Base-by-base conservation (phyloP, 148 eudicot genomes). In the Selenicereus undatus region DNA sequence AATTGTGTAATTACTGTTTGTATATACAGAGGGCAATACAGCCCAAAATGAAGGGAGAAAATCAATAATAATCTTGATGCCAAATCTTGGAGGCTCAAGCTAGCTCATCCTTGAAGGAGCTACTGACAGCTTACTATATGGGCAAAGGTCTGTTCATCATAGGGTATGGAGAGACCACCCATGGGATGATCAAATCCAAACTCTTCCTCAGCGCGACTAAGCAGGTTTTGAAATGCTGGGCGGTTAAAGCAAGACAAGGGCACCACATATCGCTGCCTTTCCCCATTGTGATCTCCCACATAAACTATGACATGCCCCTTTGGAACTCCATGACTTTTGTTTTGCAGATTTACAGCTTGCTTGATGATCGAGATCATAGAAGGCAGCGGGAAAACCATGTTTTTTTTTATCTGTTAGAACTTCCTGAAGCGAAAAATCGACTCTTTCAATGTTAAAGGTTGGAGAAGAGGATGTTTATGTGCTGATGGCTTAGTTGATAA, bases 81-180 rank as follows among this genome's bases (percentile, higher is more conserved):
- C 32, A 32, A 32, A 32, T 32, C 32, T 32, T 32, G 2, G 32
- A 32, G 32, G 42, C 17, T 16, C 24, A 30, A 56, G 62, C 4
- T 56, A 20, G 62, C 77, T 52, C 86, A 76, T 70, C 43, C 72
- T 45, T 14, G 8, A 73, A 73, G 32, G 66, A 81, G 16, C 50
- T 78, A 71, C 48, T 26, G 74, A 76, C 21, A 50, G 54, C 73
- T 76, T 70, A 79, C 70, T 42, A 75, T 77, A 29, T 73, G 24
- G 22, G 78, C 71, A 70, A 89, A 89, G 7, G 81, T 74, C 51
- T 87, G 78, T 56, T 89, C 87, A 3, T 79, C 85, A 76, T 89
- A 88, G 10, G 92, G 89, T 68, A 91, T 84, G 36, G 94, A 90
- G 7, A 91, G 83, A 71, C 91, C 89, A 5, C 93, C 93, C 91